Conservation (phyloP, 805 yeast species). For the Candida xiaguanensis region DNA sequence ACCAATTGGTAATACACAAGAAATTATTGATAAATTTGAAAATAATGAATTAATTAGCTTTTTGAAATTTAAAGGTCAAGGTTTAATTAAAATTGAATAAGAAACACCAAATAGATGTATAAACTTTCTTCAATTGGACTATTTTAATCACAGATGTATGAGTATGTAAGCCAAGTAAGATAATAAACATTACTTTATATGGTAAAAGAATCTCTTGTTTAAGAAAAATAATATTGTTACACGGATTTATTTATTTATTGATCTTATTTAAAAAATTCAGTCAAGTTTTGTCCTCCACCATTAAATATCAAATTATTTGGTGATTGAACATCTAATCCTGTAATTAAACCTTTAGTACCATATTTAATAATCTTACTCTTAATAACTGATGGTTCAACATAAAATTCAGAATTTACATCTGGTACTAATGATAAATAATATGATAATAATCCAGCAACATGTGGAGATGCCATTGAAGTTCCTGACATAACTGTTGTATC, state of each 20-base stretch:
- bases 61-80: constrained; percentile 25
- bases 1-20: constrained; percentile 27
- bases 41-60: constrained; percentile 19
- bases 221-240: no score
- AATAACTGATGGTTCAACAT: constrained; percentile 49
- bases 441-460: constrained; percentile 52
- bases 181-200: no score
- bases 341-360: constrained; percentile 47
- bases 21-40: constrained; percentile 18
- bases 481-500: constrained; percentile 56
- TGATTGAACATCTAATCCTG: constrained; percentile 46
- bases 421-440: constrained; percentile 58
- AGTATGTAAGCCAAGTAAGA: no score
- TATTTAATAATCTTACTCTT: constrained; percentile 50
- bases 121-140: no score
- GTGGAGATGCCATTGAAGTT: constrained; percentile 65
- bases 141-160: no score
- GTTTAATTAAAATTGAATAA: constrained; percentile 19
- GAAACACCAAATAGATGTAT: no score
- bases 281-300: constrained; percentile 55
- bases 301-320: constrained; percentile 59
- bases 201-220: no score
- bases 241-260: no score
- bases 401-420: constrained; percentile 45
- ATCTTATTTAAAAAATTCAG: no score